Conservation (phyloP, 2,329 filamentous ascomycete species). For the Colletotrichum chrysophilum region DNA sequence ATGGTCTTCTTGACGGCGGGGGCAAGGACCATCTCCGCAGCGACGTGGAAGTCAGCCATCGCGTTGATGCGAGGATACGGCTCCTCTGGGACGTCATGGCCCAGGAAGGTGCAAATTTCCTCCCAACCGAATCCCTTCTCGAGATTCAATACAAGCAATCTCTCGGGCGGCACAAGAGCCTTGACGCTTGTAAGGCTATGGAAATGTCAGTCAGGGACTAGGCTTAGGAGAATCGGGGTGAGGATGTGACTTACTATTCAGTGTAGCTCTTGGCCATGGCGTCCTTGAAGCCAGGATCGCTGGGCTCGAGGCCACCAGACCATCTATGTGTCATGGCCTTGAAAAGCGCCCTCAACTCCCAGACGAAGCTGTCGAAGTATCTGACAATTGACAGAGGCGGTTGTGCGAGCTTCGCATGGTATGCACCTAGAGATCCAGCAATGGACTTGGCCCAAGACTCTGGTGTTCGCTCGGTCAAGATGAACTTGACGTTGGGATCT, state of each 20-base stretch:
- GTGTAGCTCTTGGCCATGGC: conserved; percentile 7
- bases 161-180: conserved; percentile 28
- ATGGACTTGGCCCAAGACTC: conserved; percentile 38
- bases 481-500: conserved; percentile 39
- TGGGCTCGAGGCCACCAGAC: conserved; percentile 11
- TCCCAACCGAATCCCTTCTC: conserved; percentile 42
- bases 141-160: conserved; percentile 32
- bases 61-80: conserved; percentile 29
- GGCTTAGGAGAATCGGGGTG: too few relatives aligned
- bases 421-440: conserved; percentile 27
- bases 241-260: background rate
- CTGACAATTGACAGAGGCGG: conserved; percentile 14
- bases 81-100: conserved; percentile 30
- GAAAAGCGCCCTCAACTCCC: conserved; percentile 13
- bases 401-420: conserved; percentile 9
- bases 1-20: conserved; percentile 13
- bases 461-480: conserved; percentile 37
- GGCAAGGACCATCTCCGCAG: conserved; percentile 11
- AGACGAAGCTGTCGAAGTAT: conserved; percentile 13
- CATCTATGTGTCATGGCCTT: conserved; percentile 8
- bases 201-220: conserved; percentile 9
- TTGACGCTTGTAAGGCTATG: conserved; percentile 25
- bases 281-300: background rate
- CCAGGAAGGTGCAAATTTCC: conserved; percentile 37
- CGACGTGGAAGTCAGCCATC: conserved; percentile 17